Base-by-base conservation (phyloP, 495 filamentous ascomycete species). In the Penicillium parvum region DNA sequence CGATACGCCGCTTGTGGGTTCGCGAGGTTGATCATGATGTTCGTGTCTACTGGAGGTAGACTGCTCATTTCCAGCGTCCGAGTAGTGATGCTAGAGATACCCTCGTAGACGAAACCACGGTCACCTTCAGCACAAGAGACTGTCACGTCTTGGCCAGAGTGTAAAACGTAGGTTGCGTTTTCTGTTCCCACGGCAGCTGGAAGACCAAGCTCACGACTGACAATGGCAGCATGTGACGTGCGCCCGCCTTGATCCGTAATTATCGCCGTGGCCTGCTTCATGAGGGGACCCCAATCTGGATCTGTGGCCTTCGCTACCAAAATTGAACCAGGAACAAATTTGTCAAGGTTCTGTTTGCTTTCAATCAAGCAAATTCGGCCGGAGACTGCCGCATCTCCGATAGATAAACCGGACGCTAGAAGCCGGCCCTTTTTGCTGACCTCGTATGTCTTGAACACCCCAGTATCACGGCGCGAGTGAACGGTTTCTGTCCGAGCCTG, bases 231-330 rank as follows among this genome's bases (percentile, higher is more conserved):
- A 44, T 67, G 64, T 5, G 64, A 67, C 4, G 64, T 67, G 8
- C 61, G 57, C n/a, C 64, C 64, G 18, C 64, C 64, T 12, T 67
- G 64, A 49, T 67, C 64, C 7, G 61, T 67, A 45, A 67, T 36
- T 18, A 67, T 61, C 14, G 57, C 64, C 2, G 40, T 53, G 3
- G 64, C 64, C 7, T 44, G 50, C 49, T 64, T 65, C 64, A 67
- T 67, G 32, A 67, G 47, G 4, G 64, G 61, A 15, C 63, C 61
- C 64, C 64, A 67, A 40, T 67, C 64, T 10, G 61, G 64, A 26
- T 67, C 64, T 1, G 64, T 67, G 7, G 60, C 27, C 10, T 30
- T 34, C 2, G 61, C 59, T 20, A 63, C 64, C 14, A 67, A 36
- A 16, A 65, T 55, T 0, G 59, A 63, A 38, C 53, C 54, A 18